Evolutionary conservation across 2,329 filamentous ascomycete genomes (phyloP).

Genomic region (Nannizziopsis barbatae): DNA sequence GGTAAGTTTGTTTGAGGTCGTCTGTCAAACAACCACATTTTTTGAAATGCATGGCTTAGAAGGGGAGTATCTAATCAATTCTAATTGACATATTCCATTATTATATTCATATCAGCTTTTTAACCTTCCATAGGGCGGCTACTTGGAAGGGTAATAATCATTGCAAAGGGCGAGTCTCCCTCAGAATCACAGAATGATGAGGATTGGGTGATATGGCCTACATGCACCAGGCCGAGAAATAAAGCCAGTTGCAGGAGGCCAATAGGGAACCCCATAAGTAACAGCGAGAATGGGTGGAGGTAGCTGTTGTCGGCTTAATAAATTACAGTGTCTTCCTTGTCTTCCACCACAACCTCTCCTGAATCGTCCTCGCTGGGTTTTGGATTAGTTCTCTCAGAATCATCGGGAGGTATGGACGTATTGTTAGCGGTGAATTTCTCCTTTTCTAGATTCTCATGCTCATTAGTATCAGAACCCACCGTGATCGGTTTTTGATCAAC

Average conservation of each 20-base stretch:
- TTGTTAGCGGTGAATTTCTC: slow-evolving; percentile 19
- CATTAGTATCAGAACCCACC: slow-evolving; percentile 19
- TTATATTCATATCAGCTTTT: no score
- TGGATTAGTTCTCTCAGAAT: slow-evolving; percentile 28
- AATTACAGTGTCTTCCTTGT: slow-evolving; percentile 82
- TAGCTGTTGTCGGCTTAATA: slow-evolving; percentile 44
- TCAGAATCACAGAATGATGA: no score
- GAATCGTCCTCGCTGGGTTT: slow-evolving; percentile 53
- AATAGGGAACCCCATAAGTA: neutral
- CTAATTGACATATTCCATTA: no score
- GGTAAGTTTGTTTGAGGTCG: no score
- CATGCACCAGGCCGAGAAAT: no score
- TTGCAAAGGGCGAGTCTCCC: no score
- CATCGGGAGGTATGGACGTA: slow-evolving; percentile 31
- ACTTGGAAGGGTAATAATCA: no score
- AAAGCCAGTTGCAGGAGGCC: neutral
- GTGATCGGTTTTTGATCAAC: slow-evolving; percentile 19
- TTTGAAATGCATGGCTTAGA: no score
- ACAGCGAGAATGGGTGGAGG: neutral
- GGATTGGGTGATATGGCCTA: no score
- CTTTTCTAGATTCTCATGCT: slow-evolving; percentile 7
- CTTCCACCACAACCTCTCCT: slow-evolving; percentile 68
- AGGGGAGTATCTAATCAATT: no score
- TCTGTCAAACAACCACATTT: no score
- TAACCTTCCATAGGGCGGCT: no score